Conservation (phyloP, 2,329 filamentous ascomycete genomes). For the Alternaria panax region DNA sequence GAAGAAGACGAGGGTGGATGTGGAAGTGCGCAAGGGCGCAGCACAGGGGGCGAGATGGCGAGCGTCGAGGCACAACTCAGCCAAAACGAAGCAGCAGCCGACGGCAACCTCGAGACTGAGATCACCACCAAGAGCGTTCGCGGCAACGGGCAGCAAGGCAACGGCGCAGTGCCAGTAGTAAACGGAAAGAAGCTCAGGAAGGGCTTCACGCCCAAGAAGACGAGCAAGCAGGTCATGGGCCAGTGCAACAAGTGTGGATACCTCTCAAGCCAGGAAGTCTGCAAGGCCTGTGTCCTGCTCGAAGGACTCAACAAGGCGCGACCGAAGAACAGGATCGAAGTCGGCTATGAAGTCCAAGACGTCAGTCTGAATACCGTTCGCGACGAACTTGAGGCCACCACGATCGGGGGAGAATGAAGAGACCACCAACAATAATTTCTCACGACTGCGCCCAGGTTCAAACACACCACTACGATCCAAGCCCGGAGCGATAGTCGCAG, state of each 20-base stretch:
- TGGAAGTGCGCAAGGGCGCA: conserved; percentile 72
- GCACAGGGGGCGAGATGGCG: conserved; percentile 78
- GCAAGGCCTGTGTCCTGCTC: conserved; percentile 90
- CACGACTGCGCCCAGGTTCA: neutral
- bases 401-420: conserved; percentile 30
- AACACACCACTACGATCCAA: neutral
- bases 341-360: conserved; percentile 36
- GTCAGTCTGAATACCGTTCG: conserved; percentile 30
- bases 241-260: conserved; percentile 90
- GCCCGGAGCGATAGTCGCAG: too few relatives aligned
- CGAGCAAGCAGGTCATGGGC: conserved; percentile 73
- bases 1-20: conserved; percentile 75
- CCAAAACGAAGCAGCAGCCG: conserved; percentile 67
- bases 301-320: conserved; percentile 85
- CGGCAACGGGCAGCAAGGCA: conserved; percentile 45
- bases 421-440: neutral
- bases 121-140: conserved; percentile 55
- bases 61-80: conserved; percentile 78
- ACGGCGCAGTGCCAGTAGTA: conserved; percentile 20
- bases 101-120: conserved; percentile 69
- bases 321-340: conserved; percentile 50
- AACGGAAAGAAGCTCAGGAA: conserved; percentile 34
- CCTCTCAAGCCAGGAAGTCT: conserved; percentile 91
- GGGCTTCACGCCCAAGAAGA: conserved; percentile 37
- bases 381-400: conserved; percentile 32